Evolutionary conservation across 768 basidiomycete genomes (phyloP), one percentile per base, ranked within the genome.

Genomic region (Boletus reticulatus): DNA sequence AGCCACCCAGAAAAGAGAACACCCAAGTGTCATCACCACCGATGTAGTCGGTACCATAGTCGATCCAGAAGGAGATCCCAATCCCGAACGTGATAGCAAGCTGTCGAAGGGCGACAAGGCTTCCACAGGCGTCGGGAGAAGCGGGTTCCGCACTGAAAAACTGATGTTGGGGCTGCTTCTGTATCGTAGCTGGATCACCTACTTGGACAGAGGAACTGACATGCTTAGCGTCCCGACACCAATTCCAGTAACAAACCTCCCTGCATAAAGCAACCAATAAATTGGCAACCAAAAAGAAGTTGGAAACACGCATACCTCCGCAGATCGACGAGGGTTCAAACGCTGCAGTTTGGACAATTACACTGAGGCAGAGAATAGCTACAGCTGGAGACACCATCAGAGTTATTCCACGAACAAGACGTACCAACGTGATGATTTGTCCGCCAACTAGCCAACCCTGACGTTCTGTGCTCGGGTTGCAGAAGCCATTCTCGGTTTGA

Each of bases 151-250:
- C 78, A 59, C 74, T 65, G n/a, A 39, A 36, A 41, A 55, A 36
- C 31, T 43, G 24, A 44, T 38, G 27, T 24, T 27, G 11, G 13
- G 31, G 8, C 12, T 17, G 36, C n/a, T 16, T 16, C 6, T 24
- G 22, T 36, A 24, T 36, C 14, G 17, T 31, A n/a, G 14, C 7
- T n/a, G 16, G 11, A 34, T 44, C 32, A 32, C 32, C 32, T 36
- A 44, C 68, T 91, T 91, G 77, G 88, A 90, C 37, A 92, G 76
- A 1, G 90, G 90, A 11, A 92, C 89, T n/a, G 81, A 80, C 88
- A 90, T 90, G 62, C 85, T 88, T 20, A 92, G 73, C 4, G 88
- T 88, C 12, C 90, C 90, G 17, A 92, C 87, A 47, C 88, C 90
- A 43, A 91, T 72, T 78, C 90, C 90, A 48, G 88, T 89, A 50